phyloP scores from a whole-genome alignment of 148 eudicot species.

The Vaccinium darrowii region DNA sequence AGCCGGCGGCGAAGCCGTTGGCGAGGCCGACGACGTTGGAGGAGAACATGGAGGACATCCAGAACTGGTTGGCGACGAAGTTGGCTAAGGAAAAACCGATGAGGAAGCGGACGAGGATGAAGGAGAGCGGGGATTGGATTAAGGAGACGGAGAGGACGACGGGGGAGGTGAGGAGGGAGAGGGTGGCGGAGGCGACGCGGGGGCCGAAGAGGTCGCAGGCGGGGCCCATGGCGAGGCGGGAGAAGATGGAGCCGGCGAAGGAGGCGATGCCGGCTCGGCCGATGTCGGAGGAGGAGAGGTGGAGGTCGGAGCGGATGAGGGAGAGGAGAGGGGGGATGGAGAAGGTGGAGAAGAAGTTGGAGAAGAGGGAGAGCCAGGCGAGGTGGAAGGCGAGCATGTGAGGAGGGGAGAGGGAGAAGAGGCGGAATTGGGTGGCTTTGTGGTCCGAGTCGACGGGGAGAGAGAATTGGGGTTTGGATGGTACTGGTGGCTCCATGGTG shows the following conservation, averaged over 20 bases:
- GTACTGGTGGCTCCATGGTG: slow-evolving; percentile 19
- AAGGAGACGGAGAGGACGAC: slow-evolving; percentile 26
- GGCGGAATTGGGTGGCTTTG: slow-evolving; percentile 37
- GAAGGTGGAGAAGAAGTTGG: slow-evolving; percentile 55
- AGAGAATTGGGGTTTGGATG: slow-evolving; percentile 7
- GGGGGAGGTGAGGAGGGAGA: slow-evolving; percentile 48
- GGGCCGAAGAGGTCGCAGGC: slow-evolving; percentile 54
- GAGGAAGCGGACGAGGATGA: slow-evolving; percentile 39
- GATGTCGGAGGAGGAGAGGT: slow-evolving; percentile 38
- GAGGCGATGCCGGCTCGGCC: slow-evolving; percentile 44
- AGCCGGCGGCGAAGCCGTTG: slow-evolving; percentile 52
- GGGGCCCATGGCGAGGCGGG: slow-evolving; percentile 59
- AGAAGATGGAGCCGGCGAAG: slow-evolving; percentile 46
- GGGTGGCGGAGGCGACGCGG: slow-evolving; percentile 36
- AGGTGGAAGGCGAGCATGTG: slow-evolving; percentile 60
- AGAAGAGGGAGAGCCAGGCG: slow-evolving; percentile 58
- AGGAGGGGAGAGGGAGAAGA: slow-evolving; percentile 38
- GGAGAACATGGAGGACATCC: slow-evolving; percentile 65
- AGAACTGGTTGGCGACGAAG: slow-evolving; percentile 56
- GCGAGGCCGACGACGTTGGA: slow-evolving; percentile 38
- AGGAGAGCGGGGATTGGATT: slow-evolving; percentile 22
- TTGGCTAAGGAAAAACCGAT: slow-evolving; percentile 53
- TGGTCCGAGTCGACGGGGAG: slow-evolving; percentile 41
- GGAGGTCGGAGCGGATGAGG: slow-evolving; percentile 50
- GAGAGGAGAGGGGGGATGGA: slow-evolving; percentile 60